phyloP scores from a whole-genome alignment of 768 basidiomycete species.

The Pleurotus platypus region DNA sequence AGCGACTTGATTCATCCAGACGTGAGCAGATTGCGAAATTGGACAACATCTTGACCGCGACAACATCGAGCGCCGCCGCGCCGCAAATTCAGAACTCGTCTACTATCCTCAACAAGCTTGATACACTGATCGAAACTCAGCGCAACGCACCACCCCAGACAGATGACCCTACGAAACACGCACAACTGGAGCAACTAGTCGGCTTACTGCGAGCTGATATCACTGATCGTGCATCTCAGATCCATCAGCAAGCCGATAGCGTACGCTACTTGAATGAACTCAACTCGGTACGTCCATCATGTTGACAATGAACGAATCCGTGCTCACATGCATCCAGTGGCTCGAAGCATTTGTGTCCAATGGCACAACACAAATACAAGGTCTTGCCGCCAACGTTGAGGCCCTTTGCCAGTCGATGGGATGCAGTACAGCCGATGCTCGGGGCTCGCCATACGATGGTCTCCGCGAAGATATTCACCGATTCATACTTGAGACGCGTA shows the following conservation, averaged over 20 bases:
- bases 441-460: conserved; percentile 24
- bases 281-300: conserved; percentile 48
- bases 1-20: background rate
- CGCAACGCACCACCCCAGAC: background rate
- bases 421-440: conserved; percentile 16
- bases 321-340: conserved; percentile 45
- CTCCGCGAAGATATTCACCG: conserved; percentile 23
- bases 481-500: conserved; percentile 27
- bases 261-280: conserved; percentile 78
- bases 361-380: conserved; percentile 69
- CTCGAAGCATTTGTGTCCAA: conserved; percentile 79
- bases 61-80: no score
- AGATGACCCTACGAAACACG: background rate
- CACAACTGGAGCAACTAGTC: conserved; percentile 42
- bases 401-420: conserved; percentile 56
- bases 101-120: conserved; percentile 27
- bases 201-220: conserved; percentile 44
- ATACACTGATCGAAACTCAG: conserved; percentile 24
- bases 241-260: conserved; percentile 70
- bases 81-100: conserved; percentile 23
- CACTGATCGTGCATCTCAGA: conserved; percentile 41
- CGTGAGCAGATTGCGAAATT: background rate
- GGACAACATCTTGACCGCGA: background rate
- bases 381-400: conserved; percentile 56
- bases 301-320: background rate